Evolutionary conservation across 805 yeast species (phyloP), one percentile per base, ranked within the genome.

Genomic region (Kuraishia capsulata): DNA sequence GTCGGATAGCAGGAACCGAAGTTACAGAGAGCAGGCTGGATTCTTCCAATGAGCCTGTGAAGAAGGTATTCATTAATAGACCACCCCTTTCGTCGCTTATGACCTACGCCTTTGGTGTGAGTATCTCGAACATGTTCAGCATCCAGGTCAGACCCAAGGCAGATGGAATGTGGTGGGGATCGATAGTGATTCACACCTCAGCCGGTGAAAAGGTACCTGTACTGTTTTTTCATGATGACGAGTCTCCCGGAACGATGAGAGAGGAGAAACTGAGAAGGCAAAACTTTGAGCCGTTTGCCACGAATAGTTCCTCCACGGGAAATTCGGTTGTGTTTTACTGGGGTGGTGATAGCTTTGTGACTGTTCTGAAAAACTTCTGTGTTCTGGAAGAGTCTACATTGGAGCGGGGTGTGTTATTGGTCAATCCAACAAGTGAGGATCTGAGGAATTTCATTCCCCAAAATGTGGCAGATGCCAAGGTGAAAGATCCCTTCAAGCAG

Each of bases 111-210:
- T 88, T 88, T 59, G 73, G 81, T 3, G 54, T 81, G 17, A 70
- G 77, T 14, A 54, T 84, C 21, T 53, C 72, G 28, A 71, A 69
- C 42, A 53, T 90, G 4, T 90, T 78, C 56, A 83, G 95, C 20
- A 67, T 92, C 30, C 95, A 89, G 56, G 73, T 81, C 10, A 69
- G 97, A 39, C 80, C 80, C 2, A 97, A 96, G 4, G 78, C 88
- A 2, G 63, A 76, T 13, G 95, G 89, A 2, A 79, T 88, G 77
- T 90, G 97, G 96, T 76, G 73, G 60, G 99, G 99, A 0, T 84
- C 96, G 0, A 62, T 90, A 13, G 64, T 87, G 2, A 57, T 92
- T 21, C 81, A 86, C 56, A 74, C 90, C 2, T 73, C 73, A 45
- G 75, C 62, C 31, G 76, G 76, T 6, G 81, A 76, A 39, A 75